Conservation (phyloP, 75 land plant species). For the Cunninghamia lanceolata region DNA sequence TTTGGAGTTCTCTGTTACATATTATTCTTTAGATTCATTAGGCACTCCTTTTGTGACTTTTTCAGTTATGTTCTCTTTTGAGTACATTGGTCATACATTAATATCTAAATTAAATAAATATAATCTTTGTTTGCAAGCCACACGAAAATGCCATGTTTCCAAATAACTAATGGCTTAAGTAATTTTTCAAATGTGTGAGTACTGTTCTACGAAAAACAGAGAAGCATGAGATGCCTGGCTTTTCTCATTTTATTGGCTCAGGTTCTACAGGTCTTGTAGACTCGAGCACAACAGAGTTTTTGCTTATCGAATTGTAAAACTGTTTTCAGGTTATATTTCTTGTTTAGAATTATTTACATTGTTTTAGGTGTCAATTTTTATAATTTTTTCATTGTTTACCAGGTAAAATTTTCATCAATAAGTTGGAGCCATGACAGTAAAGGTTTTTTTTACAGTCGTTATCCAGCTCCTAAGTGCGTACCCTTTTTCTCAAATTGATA, state of each 20-base stretch:
- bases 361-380: neutral
- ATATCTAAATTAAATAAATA: neutral
- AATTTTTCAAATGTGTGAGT: neutral
- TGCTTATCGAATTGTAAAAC: neutral
- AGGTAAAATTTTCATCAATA: slow-evolving; percentile 91
- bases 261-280: neutral
- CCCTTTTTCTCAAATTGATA: neutral
- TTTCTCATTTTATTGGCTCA: neutral
- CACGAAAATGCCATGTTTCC: neutral
- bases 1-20: neutral
- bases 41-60: neutral
- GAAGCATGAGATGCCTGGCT: neutral
- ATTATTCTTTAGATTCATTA: neutral
- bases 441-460: slow-evolving; percentile 97
- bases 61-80: neutral
- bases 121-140: neutral
- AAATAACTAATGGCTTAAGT: neutral
- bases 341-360: neutral
- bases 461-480: slow-evolving; percentile 88
- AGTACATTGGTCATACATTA: neutral
- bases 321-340: neutral
- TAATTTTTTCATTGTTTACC: neutral
- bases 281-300: neutral
- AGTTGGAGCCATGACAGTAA: slow-evolving; percentile 95
- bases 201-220: neutral